A percentile compares a stretch with the other conserved stretches of the same genome.
These are phyloP conservation scores for Microbotryum scabiosae DNA, from an alignment of 1,284 basidiomycete genomes.

Conservation along the genomic window DNA sequence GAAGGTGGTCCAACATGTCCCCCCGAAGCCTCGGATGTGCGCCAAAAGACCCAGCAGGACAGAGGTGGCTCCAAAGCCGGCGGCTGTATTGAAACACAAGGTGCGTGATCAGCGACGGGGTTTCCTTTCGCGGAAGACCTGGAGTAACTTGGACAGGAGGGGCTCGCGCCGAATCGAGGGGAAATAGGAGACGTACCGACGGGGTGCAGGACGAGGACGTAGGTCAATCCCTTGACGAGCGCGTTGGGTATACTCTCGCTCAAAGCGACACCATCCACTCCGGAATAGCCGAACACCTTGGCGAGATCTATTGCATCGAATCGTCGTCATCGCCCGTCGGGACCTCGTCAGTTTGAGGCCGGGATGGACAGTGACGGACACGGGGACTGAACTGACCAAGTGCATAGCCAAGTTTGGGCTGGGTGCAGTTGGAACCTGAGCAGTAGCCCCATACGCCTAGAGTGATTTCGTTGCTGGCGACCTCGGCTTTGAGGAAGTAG, in stretches of 20 bases:
- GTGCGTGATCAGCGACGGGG: no score
- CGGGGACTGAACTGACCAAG: conserved; percentile 13
- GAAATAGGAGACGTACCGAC: conserved; percentile 12
- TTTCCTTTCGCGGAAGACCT: no score
- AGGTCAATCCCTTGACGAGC: conserved; percentile 33
- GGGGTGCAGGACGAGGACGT: conserved; percentile 34
- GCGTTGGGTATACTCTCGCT: conserved; percentile 21
- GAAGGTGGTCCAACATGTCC: conserved; percentile 30
- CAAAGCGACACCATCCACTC: conserved; percentile 1
- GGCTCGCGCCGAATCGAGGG: neutral
- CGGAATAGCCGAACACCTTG: conserved; percentile 12
- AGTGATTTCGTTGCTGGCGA: conserved; percentile 15
- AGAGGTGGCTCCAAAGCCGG: conserved; percentile 26
- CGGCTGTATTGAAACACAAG: conserved; percentile 6
- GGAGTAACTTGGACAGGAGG: neutral
- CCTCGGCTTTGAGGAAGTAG: conserved; percentile 31
- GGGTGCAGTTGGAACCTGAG: conserved; percentile 17
- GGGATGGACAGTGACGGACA: no score
- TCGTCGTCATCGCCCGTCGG: no score
- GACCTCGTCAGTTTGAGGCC: conserved; percentile 10
- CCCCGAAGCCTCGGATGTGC: conserved; percentile 24
- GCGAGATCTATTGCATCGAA: conserved; percentile 9
- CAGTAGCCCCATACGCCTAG: conserved; percentile 33
- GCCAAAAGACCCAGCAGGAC: conserved; percentile 28
- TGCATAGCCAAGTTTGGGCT: conserved; percentile 23